Conservation (phyloP, 495 filamentous ascomycete genomes). For the Neurospora sp. region DNA sequence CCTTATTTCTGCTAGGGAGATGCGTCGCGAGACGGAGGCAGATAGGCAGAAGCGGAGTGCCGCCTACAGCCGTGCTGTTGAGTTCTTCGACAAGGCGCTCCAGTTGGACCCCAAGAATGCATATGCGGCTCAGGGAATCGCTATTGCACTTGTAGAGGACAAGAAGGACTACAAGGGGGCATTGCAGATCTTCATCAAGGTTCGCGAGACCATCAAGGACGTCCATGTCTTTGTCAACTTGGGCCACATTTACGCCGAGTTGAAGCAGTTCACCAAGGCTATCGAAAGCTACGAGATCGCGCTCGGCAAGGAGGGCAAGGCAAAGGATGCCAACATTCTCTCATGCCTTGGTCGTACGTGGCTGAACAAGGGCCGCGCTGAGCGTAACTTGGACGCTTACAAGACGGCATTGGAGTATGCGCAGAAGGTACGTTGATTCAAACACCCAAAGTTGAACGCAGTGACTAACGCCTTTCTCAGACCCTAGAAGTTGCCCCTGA, state of each 20-base stretch:
- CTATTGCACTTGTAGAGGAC: slow-evolving; percentile 87
- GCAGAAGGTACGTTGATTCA: slow-evolving; percentile 43
- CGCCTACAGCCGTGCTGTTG: slow-evolving; percentile 81
- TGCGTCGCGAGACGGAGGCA: slow-evolving; percentile 77
- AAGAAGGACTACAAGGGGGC: slow-evolving; percentile 74
- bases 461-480: slow-evolving; percentile 28
- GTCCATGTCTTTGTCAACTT: slow-evolving; percentile 81
- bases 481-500: slow-evolving; percentile 70
- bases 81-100: slow-evolving; percentile 96
- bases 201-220: slow-evolving; percentile 81
- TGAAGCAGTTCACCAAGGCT: slow-evolving; percentile 77
- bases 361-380: slow-evolving; percentile 74
- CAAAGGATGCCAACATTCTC: slow-evolving; percentile 68
- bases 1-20: slow-evolving; percentile 77
- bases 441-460: not conserved
- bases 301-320: slow-evolving; percentile 64
- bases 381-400: slow-evolving; percentile 69
- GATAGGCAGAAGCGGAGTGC: slow-evolving; percentile 84
- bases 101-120: slow-evolving; percentile 89
- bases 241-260: slow-evolving; percentile 81
- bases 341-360: slow-evolving; percentile 93
- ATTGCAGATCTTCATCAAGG: slow-evolving; percentile 75
- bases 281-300: slow-evolving; percentile 95
- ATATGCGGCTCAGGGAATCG: slow-evolving; percentile 91
- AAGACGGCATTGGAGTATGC: slow-evolving; percentile 82